Percentiles rank a stretch among this genome's conserved stretches.
Evolutionary conservation across 2,329 filamentous ascomycete genomes (phyloP).

Genomic region (Scedosporium aurantiacum): DNA sequence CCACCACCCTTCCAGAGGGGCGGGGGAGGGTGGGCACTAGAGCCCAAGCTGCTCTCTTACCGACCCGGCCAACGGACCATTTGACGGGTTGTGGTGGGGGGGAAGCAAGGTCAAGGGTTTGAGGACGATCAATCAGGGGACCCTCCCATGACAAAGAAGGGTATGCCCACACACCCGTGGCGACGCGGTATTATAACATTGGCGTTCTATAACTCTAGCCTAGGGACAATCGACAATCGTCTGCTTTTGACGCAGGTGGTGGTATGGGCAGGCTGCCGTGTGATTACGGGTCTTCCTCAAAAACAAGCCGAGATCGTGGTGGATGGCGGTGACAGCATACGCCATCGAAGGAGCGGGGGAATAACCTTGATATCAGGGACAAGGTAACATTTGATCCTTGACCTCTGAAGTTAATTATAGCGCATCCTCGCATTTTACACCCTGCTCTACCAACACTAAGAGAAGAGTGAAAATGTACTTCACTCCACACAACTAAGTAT

Average conservation of each 20-base stretch:
- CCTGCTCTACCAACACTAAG: too few relatives aligned
- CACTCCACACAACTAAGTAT: too few relatives aligned
- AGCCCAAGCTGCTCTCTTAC: neutral
- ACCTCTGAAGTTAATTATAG: neutral
- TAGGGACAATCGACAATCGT: too few relatives aligned
- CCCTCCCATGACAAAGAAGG: neutral
- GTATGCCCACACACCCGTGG: neutral
- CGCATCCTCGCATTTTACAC: neutral
- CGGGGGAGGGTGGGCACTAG: neutral
- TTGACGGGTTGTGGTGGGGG: neutral
- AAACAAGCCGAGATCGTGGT: neutral
- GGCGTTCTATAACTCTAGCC: neutral
- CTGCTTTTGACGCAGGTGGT: too few relatives aligned
- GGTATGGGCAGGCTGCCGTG: too few relatives aligned
- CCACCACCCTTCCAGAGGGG: neutral
- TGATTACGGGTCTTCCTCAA: too few relatives aligned
- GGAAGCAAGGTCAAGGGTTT: neutral
- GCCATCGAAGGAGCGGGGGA: neutral
- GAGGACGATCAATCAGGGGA: conserved; percentile 6
- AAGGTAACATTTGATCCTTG: neutral
- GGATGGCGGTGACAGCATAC: neutral
- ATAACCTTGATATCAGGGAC: neutral
- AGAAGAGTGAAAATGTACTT: too few relatives aligned
- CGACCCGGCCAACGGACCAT: neutral
- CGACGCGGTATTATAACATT: neutral